Base-by-base conservation (phyloP, 768 basidiomycete genomes). In the Thelephora ganbajun region DNA sequence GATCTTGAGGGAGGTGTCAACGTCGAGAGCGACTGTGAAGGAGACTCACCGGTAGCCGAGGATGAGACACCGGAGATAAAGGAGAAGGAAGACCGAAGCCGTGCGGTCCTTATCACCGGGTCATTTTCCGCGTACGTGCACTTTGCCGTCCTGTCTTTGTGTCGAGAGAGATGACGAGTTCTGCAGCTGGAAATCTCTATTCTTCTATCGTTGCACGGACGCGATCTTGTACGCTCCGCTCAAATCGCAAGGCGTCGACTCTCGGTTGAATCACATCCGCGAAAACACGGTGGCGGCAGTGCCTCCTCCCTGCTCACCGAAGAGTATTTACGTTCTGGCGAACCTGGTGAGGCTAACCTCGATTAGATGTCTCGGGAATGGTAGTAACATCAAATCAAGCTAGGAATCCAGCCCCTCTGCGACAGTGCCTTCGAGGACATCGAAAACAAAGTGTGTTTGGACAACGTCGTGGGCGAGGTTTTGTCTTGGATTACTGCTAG, bases 281-380 rank as follows among this genome's bases (percentile, higher is more conserved):
- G 33, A 33, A 19, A 33, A n/a, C 16, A 11, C 36, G 18, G 41
- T 48, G 3, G 52, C 50, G 5, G 16, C 4, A 11, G 39, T 11
- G 14, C 39, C 39, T 9, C 11, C 18, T 9, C 37, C 48, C 3
- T 56, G 55, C 39, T 61, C 59, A 1, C 55, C 58, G 2, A 60
- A 60, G 41, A 58, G 57, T 3, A 55, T 60, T 50, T 60, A 60
- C 37, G 52, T 51, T 13, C 49, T 60, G 12, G 55, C 59, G 2
- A 48, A 58, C 39, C 49, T 46, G 46, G 59, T 22, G 12, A 41
- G 39, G 14, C 14, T 14, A 1, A 9, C 16, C 11, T 11, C 14
- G 11, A 4, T 4, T 14, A 9, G 16, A 18, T 14, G 14, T 14
- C 22, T 22, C 9, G 1, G 6, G 16, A 2, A 18, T 41, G 39